These are phyloP conservation scores for Termitomyces sp. DNA, from an alignment of 768 basidiomycete genomes.

Conservation along the genomic window DNA sequence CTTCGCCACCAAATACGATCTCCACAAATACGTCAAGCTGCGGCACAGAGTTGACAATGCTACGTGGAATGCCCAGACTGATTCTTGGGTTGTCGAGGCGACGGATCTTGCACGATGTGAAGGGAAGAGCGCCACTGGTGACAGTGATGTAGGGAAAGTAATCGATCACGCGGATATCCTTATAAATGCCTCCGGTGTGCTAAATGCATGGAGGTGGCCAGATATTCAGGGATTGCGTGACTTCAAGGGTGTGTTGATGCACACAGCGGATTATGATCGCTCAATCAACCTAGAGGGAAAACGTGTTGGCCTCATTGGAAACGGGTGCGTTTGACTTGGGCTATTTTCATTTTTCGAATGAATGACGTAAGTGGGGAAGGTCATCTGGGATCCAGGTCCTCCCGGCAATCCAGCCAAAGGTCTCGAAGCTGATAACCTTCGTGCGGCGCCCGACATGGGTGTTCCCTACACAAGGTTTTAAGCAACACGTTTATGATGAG, in stretches of 20 bases:
- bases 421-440: constrained; percentile 30
- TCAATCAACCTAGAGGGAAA: constrained; percentile 25
- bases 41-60: constrained; percentile 21
- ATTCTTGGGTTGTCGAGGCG: constrained; percentile 24
- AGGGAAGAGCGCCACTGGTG: neutral
- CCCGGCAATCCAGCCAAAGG: constrained; percentile 24
- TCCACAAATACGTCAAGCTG: constrained; percentile 25
- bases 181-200: constrained; percentile 25
- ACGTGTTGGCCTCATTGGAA: constrained; percentile 33
- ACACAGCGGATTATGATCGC: constrained; percentile 29
- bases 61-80: constrained; percentile 22
- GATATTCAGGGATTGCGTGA: constrained; percentile 26
- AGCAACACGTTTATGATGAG: constrained; percentile 27
- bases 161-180: constrained; percentile 26
- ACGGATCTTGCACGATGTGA: constrained; percentile 4
- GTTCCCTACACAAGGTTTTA: constrained; percentile 18
- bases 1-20: constrained; percentile 23
- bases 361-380: constrained; percentile 9
- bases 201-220: constrained; percentile 35
- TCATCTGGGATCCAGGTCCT: constrained; percentile 29
- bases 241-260: constrained; percentile 27
- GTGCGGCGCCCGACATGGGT: constrained; percentile 28
- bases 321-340: constrained; percentile 16
- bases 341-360: neutral
- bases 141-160: constrained; percentile 9